These are phyloP conservation scores for Coemansia sp. DNA, from an alignment of 192 early-diverging fungal genomes.

Conservation along the genomic window DNA sequence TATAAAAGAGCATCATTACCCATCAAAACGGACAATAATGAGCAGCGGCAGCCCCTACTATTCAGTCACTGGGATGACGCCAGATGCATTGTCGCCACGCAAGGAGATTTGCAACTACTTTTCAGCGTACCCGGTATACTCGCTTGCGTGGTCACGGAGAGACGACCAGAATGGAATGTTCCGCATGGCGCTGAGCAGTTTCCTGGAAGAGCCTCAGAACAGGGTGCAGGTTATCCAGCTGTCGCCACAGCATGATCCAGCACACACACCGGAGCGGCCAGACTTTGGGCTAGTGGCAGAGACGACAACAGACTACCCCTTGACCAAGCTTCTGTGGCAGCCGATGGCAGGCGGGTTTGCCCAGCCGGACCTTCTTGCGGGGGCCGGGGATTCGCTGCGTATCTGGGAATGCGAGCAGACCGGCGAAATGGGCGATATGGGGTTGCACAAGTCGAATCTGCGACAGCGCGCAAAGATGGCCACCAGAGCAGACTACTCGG, in stretches of 20 bases:
- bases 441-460: conserved; percentile 23
- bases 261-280: conserved; percentile 43
- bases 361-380: conserved; percentile 78
- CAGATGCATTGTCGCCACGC: conserved; percentile 45
- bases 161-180: conserved; percentile 58
- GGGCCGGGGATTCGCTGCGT: conserved; percentile 82
- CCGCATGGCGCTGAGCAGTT: conserved; percentile 81
- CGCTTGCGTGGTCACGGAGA: conserved; percentile 78
- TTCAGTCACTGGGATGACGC: conserved; percentile 22
- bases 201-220: conserved; percentile 72
- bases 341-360: conserved; percentile 58
- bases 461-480: conserved; percentile 53
- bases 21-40: conserved; percentile 13
- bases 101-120: conserved; percentile 83
- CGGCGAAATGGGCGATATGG: conserved; percentile 40
- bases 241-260: conserved; percentile 51
- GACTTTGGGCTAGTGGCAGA: conserved; percentile 80
- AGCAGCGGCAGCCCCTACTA: conserved; percentile 51
- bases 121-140: conserved; percentile 86
- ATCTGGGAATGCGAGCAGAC: conserved; percentile 83
- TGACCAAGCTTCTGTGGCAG: conserved; percentile 90
- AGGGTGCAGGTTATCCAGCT: conserved; percentile 54
- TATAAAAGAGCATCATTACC: too few species aligned
- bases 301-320: conserved; percentile 80
- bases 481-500: conserved; percentile 71